Percentiles rank a stretch among this genome's conserved stretches.
phyloP scores from a whole-genome alignment of 495 filamentous ascomycete species.

The Neurospora intermedia region DNA sequence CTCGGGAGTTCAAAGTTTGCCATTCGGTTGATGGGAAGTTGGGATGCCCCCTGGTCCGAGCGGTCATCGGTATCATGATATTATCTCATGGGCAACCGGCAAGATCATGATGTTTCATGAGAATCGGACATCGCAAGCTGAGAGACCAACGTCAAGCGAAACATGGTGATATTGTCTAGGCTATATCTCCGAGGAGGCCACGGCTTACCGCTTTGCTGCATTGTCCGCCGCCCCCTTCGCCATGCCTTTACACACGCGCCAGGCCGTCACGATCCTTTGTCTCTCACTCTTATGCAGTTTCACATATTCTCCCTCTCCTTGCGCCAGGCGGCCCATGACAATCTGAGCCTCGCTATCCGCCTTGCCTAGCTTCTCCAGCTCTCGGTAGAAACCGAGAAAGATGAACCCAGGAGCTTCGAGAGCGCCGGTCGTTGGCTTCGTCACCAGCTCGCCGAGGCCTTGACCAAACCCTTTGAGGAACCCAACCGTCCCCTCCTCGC shows the following conservation, averaged over 20 bases:
- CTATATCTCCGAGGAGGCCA: neutral
- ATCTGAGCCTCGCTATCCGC: constrained; percentile 6
- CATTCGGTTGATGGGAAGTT: neutral
- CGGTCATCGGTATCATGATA: neutral
- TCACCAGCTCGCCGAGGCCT: constrained; percentile 54
- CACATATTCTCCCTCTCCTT: neutral
- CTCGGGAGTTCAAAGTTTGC: neutral
- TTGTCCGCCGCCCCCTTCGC: neutral
- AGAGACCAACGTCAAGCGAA: neutral
- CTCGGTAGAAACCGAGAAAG: constrained; percentile 37
- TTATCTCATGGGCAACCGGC: neutral
- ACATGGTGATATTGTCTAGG: neutral
- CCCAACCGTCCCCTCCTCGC: constrained; percentile 40
- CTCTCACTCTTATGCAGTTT: neutral
- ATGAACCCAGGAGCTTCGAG: constrained; percentile 29
- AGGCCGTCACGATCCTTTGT: neutral
- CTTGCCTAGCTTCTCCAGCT: constrained; percentile 30
- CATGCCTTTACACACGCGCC: neutral
- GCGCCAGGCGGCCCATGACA: neutral
- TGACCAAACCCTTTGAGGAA: constrained; percentile 53
- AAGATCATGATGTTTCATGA: neutral
- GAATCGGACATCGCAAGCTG: neutral
- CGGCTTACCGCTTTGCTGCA: neutral
- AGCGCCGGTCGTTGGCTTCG: constrained; percentile 50
- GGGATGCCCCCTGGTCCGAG: neutral